Percentiles rank a stretch among this genome's conserved stretches.
phyloP scores from a whole-genome alignment of 345 rosid genomes.

The Angophora floribunda region DNA sequence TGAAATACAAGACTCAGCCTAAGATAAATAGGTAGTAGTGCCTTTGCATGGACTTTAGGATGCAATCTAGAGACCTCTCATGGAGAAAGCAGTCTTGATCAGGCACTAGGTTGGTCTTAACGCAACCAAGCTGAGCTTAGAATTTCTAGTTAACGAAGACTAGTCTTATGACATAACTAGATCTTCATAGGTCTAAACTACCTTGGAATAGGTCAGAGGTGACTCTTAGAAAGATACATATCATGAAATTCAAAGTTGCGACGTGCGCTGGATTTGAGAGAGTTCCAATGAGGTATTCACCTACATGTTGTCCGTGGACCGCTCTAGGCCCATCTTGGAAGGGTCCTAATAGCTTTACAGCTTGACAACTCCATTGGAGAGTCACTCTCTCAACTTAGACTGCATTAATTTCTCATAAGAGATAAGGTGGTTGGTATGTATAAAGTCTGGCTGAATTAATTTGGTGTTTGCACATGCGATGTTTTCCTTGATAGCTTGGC shows the following conservation, averaged over 20 bases:
- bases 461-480: neutral
- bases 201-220: neutral
- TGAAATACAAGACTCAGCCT: neutral
- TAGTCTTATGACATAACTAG: neutral
- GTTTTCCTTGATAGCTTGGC: neutral
- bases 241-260: neutral
- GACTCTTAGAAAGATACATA: neutral
- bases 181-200: neutral
- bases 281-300: neutral
- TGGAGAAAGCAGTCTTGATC: neutral
- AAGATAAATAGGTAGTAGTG: neutral
- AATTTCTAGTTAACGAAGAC: neutral
- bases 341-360: neutral
- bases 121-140: neutral
- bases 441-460: neutral
- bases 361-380: neutral
- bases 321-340: neutral
- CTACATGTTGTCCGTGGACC: neutral
- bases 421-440: neutral
- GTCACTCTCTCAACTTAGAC: neutral
- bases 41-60: neutral
- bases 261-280: neutral
- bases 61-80: neutral
- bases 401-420: neutral
- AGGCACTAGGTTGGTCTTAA: neutral